phyloP scores from a whole-genome alignment of 495 filamentous ascomycete species.

The Annulohypoxylon moriforme region DNA sequence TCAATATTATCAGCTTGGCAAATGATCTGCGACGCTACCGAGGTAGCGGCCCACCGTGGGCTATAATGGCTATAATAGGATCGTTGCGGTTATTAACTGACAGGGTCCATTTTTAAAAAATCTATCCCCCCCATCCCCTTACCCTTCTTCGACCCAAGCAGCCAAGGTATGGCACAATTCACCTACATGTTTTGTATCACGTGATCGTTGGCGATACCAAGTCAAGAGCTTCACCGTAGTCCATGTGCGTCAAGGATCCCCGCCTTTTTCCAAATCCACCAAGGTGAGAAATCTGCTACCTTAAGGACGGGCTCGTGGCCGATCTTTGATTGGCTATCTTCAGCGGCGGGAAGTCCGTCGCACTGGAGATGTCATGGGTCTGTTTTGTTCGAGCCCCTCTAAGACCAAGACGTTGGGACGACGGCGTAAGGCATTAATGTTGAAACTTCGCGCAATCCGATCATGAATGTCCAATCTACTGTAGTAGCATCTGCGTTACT shows the following conservation, averaged over 20 bases:
- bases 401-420: not conserved
- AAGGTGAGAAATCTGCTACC: constrained; percentile 5
- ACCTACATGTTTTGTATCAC: constrained; percentile 9
- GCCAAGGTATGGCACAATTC: constrained; percentile 11
- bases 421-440: constrained; percentile 35
- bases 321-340: constrained; percentile 25
- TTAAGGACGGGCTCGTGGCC: not conserved
- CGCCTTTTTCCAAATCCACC: constrained; percentile 23
- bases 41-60: constrained; percentile 10
- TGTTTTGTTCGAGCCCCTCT: constrained; percentile 13
- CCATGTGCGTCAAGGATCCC: constrained; percentile 37
- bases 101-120: constrained; percentile 9
- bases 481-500: not conserved
- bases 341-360: constrained; percentile 29
- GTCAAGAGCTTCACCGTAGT: constrained; percentile 1
- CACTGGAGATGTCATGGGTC: not conserved
- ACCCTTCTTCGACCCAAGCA: not conserved
- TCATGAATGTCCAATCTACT: constrained; percentile 34
- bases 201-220: constrained; percentile 31
- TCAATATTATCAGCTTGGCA: constrained; percentile 16
- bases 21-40: constrained; percentile 18
- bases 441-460: constrained; percentile 16
- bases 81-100: constrained; percentile 30
- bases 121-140: not conserved
- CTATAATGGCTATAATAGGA: constrained; percentile 25